Evolutionary conservation across 306 rosid genomes (phyloP).

Genomic region (Calophaca sinica): DNA sequence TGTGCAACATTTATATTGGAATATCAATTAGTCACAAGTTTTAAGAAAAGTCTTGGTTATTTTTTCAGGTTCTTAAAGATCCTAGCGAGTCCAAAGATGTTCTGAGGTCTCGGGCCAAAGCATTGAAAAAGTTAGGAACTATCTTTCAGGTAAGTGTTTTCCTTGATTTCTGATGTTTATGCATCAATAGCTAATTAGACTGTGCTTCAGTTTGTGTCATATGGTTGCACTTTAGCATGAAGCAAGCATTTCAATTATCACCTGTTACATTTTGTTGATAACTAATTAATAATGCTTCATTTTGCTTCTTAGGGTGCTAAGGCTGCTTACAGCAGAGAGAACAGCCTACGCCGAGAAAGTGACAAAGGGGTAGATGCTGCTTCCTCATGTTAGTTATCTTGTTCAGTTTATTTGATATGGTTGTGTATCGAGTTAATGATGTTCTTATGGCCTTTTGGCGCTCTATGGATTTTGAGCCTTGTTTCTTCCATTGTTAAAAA

Average conservation of each 20-base stretch:
- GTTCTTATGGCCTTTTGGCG: neutral
- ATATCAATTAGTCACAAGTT: conserved; percentile 14
- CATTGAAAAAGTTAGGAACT: conserved; percentile 77
- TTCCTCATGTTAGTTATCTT: conserved; percentile 61
- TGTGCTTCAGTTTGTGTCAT: neutral
- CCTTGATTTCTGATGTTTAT: conserved; percentile 35
- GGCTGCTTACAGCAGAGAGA: conserved; percentile 70
- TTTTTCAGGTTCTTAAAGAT: conserved; percentile 80
- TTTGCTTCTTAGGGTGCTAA: conserved; percentile 80
- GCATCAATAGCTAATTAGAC: conserved; percentile 12
- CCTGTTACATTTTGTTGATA: conserved; percentile 23
- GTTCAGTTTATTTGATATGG: conserved; percentile 35
- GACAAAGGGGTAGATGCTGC: conserved; percentile 41
- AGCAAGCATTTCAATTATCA: conserved; percentile 18
- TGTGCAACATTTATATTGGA: conserved; percentile 8
- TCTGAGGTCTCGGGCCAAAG: conserved; percentile 70
- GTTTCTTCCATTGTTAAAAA: conserved; percentile 32
- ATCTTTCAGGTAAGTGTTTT: conserved; percentile 79
- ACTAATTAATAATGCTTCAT: conserved; percentile 23
- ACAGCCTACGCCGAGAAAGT: conserved; percentile 84
- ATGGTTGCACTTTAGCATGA: conserved; percentile 16
- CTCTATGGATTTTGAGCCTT: conserved; percentile 23
- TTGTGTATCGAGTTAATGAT: conserved; percentile 23
- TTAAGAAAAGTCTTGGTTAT: conserved; percentile 32
- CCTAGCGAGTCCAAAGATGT: conserved; percentile 74